A percentile compares a stretch with the other conserved stretches of the same genome.
Evolutionary conservation across 805 yeast genomes (phyloP).

Genomic region (Teunomyces tritomae): DNA sequence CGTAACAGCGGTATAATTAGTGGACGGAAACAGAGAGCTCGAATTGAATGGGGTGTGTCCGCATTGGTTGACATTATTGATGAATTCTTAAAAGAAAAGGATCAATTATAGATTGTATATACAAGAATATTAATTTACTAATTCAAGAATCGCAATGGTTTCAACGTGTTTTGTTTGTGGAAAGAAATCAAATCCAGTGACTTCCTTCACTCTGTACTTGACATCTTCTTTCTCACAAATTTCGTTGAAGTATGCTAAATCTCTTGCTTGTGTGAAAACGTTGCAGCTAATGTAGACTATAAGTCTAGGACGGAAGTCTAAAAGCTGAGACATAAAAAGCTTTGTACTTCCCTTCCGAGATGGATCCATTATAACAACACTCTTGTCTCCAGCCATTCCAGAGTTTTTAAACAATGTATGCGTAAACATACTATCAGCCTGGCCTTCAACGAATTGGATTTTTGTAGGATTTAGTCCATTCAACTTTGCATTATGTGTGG

Average conservation of each 20-base stretch:
- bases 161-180: slow-evolving; percentile 63
- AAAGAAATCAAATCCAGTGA: slow-evolving; percentile 45
- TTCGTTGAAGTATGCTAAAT: slow-evolving; percentile 28
- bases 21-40: slow-evolving; percentile 52
- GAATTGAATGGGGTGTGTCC: slow-evolving; percentile 68
- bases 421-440: slow-evolving; percentile 35
- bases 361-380: slow-evolving; percentile 44
- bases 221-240: slow-evolving; percentile 15
- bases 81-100: slow-evolving; percentile 25
- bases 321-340: slow-evolving; percentile 34
- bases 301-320: slow-evolving; percentile 34
- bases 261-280: slow-evolving; percentile 46
- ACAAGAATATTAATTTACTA: slow-evolving; percentile 7
- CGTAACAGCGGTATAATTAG: slow-evolving; percentile 45
- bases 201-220: slow-evolving; percentile 15
- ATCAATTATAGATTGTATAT: slow-evolving; percentile 2
- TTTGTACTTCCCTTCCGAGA: slow-evolving; percentile 42
- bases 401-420: slow-evolving; percentile 21
- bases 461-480: slow-evolving; percentile 30
- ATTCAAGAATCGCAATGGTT: slow-evolving; percentile 47
- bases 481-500: slow-evolving; percentile 37
- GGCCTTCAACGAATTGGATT: slow-evolving; percentile 35
- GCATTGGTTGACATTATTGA: slow-evolving; percentile 53
- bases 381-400: slow-evolving; percentile 28
- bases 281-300: slow-evolving; percentile 45